Base-by-base conservation (phyloP, 2,329 filamentous ascomycete genomes). In the Lomentospora prolificans region DNA sequence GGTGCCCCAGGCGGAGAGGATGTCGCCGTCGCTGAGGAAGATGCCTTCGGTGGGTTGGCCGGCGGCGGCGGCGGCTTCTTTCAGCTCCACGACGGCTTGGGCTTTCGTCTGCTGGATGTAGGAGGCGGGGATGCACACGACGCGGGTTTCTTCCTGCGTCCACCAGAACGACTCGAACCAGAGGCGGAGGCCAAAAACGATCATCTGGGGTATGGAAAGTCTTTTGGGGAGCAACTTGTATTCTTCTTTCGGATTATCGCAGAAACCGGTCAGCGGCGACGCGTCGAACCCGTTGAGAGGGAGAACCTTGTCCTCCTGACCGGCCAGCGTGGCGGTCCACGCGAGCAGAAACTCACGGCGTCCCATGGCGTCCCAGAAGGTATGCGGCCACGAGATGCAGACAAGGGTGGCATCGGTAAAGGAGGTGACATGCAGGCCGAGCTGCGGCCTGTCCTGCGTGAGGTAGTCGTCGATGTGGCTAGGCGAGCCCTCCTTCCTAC, bases 381-480 rank as follows among this genome's bases (percentile, higher is more conserved):
- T 72, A 61, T 81, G 79, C 2, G 73, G 70, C 65, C 70, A 78
- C 1, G 66, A 65, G 0, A 81, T 58, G 0, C 69, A 67, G 1
- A 81, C 65, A 0, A 81, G 61, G 0, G 78, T 81, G 0, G 74
- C 73, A 57, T 82, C 73, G 3, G 60, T 61, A 61, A 81, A 81
- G 0, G 70, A 70, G 3, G 72, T 70, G 48, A 80, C 65, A 58
- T 78, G 74, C 4, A 81, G 64, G 3, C 70, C 69, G 3, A 81
- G 61, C 60, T 75, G 72, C 0, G 77, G 76, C 17, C 60, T 63
- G 60, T 79, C 75, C 4, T 62, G 58, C 44, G 63, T 61, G 12
- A 75, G 50, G 58, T 72, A 75, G 56, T 77, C 74, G 1, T 67
- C 61, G 0, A 75, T 58, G 3, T 59, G 66, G 10, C 17, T 53